These are phyloP conservation scores for Paracoccidioides lutzii DNA, from an alignment of 2,329 filamentous ascomycete genomes.

Conservation along the genomic window DNA sequence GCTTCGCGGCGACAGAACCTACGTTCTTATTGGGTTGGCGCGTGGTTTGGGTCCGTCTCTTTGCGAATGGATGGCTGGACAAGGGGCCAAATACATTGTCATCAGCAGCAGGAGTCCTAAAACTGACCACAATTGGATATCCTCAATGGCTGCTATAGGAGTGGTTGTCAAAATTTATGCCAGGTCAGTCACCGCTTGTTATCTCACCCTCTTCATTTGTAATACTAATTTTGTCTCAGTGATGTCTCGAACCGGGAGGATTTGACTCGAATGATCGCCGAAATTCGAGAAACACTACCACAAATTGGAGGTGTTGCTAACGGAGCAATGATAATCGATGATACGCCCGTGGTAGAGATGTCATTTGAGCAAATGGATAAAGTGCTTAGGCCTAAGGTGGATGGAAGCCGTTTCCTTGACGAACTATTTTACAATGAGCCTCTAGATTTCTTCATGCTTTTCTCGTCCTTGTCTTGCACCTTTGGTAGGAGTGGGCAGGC, in stretches of 20 bases:
- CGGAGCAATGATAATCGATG: slow-evolving; percentile 17
- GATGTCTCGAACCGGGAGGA: slow-evolving; percentile 11
- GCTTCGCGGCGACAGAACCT: slow-evolving; percentile 5
- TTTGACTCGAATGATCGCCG: slow-evolving; percentile 1
- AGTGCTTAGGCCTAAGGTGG: slow-evolving; percentile 10
- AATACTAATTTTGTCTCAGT: slow-evolving; percentile 4
- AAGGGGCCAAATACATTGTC: slow-evolving; percentile 8
- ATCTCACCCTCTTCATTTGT: not conserved
- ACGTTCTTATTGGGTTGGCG: slow-evolving; percentile 11
- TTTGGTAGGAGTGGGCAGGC: slow-evolving; percentile 15
- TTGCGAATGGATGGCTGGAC: slow-evolving; percentile 7
- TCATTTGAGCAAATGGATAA: slow-evolving; percentile 7
- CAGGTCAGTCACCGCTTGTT: not conserved
- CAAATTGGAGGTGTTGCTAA: slow-evolving; percentile 16
- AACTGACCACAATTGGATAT: slow-evolving; percentile 8
- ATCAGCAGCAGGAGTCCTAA: slow-evolving; percentile 10
- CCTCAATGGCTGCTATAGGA: not conserved
- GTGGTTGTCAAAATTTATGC: not conserved
- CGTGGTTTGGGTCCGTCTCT: slow-evolving; percentile 9
- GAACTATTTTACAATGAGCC: slow-evolving; percentile 5
- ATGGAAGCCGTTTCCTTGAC: slow-evolving; percentile 13
- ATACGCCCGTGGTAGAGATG: slow-evolving; percentile 7
- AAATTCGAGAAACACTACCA: slow-evolving; percentile 10
- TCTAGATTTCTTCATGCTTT: slow-evolving; percentile 14
- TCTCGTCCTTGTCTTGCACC: slow-evolving; percentile 15